Conservation (phyloP, 768 basidiomycete species). For the Russula earlei region DNA sequence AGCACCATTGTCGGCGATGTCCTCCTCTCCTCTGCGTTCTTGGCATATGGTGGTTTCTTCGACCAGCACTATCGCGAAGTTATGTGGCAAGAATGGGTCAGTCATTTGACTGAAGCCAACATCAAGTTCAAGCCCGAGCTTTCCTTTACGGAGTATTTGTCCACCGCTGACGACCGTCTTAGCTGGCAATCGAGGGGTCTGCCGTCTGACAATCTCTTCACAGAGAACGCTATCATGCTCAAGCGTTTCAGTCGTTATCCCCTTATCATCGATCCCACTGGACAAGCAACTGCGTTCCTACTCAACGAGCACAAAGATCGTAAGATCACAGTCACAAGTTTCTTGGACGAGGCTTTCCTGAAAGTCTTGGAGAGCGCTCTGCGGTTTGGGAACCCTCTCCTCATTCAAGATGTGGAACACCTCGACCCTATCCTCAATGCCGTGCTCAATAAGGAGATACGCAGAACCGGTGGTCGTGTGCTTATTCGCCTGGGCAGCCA, state of each 20-base stretch:
- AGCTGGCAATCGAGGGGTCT: slow-evolving; percentile 93
- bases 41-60: slow-evolving; percentile 97
- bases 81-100: slow-evolving; percentile 95
- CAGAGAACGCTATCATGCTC: slow-evolving; percentile 99
- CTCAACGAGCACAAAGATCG: slow-evolving; percentile 91
- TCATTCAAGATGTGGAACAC: slow-evolving; percentile 97
- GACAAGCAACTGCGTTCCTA: slow-evolving; percentile 91
- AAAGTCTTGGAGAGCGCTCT: slow-evolving; percentile 98
- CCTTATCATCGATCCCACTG: slow-evolving; percentile 94
- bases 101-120: slow-evolving; percentile 79
- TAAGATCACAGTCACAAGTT: slow-evolving; percentile 97
- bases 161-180: slow-evolving; percentile 92
- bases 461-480: slow-evolving; percentile 93
- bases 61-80: slow-evolving; percentile 96
- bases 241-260: slow-evolving; percentile 97
- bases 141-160: slow-evolving; percentile 90
- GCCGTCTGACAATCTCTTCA: slow-evolving; percentile 92
- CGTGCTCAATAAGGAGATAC: slow-evolving; percentile 92
- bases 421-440: slow-evolving; percentile 96
- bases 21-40: slow-evolving; percentile 87
- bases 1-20: slow-evolving; percentile 97
- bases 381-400: slow-evolving; percentile 93
- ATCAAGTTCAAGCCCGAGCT: slow-evolving; percentile 90
- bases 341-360: slow-evolving; percentile 97
- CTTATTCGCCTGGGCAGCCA: slow-evolving; percentile 94